Evolutionary conservation across 2,329 filamentous ascomycete species (phyloP).

Genomic region (Ophiognomonia clavigignenti-juglandacearum): DNA sequence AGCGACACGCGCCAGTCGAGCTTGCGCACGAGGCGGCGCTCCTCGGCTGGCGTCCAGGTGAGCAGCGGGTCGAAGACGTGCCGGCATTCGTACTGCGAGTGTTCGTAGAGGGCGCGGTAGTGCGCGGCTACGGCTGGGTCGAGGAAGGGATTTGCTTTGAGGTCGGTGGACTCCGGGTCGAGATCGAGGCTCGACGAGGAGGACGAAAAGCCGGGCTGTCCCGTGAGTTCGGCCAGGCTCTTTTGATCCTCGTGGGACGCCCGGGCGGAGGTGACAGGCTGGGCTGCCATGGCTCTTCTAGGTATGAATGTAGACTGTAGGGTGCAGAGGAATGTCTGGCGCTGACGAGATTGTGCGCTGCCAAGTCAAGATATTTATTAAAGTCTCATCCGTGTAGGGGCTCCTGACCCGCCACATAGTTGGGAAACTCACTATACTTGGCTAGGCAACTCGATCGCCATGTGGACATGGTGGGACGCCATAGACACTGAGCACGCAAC

Average conservation of each 20-base stretch:
- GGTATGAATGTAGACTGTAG: neutral
- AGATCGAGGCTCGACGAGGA: too few species aligned
- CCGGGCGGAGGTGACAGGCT: neutral
- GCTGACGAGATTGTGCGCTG: neutral
- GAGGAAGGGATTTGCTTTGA: constrained; percentile 25
- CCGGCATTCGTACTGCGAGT: constrained; percentile 44
- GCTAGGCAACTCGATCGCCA: too few species aligned
- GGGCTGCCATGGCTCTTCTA: neutral
- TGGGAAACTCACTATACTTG: too few species aligned
- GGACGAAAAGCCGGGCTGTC: neutral
- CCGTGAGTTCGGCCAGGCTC: neutral
- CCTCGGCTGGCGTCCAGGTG: constrained; percentile 48
- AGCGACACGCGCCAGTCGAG: constrained; percentile 34
- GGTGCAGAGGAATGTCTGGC: neutral
- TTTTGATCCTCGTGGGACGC: neutral
- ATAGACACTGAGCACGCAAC: too few species aligned
- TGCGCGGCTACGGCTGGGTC: constrained; percentile 25
- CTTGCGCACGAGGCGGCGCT: constrained; percentile 47
- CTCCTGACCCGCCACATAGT: too few species aligned
- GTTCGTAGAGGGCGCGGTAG: constrained; percentile 30
- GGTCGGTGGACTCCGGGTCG: too few species aligned
- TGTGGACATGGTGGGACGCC: too few species aligned
- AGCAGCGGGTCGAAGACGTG: constrained; percentile 51
- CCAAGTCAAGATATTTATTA: neutral
- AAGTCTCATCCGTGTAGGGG: too few species aligned